Evolutionary conservation across 2,329 filamentous ascomycete genomes (phyloP), one percentile per base, ranked within the genome.

Genomic region (Pseudocercospora macadamiae): DNA sequence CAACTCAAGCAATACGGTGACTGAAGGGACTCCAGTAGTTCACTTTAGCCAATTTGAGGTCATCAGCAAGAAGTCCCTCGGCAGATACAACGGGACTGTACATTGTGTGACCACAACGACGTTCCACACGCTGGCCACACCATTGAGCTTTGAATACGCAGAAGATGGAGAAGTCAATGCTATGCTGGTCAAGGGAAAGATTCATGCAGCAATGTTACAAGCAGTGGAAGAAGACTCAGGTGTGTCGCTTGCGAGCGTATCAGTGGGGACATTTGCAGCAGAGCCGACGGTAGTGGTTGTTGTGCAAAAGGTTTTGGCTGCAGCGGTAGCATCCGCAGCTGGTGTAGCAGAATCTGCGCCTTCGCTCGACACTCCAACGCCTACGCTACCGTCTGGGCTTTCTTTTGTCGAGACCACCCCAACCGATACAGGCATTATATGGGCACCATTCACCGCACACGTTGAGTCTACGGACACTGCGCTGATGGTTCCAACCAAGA

Each of bases 1-100:
- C 3, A 63, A 65, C 32, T 61, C 60, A 8, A 60, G 37, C 39
- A 54, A 47, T 32, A 67, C 64, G 9, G 66, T 64, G 49, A 57
- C 65, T 8, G 61, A 69, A 65, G 44, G 69, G 14, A 77, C 76
- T 1, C 74, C 77, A 0, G 76, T 78, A 45, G 72, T 79, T 5
- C 75, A 77, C 59, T 77, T 79, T 62, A 75, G 73, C 16, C 68
- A 68, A 4, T 79, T 79, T 58, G 76, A 79, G 57, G 69, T 79
- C n/a, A 73, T 76, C 51, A 71, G 59, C 25, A 68, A 69, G 34
- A 56, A 64, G n/a, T 62, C 64, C 3, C 65, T 65, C 12, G 68
- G 63, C 4, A 45, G 63, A 18, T 51, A 54, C 9, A 66, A 74
- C 54, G 73, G 74, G 8, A 66, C 63, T 8, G 53, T 70, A 2